These are phyloP conservation scores for Sodiomyces alkalinus DNA, from an alignment of 2,329 filamentous ascomycete genomes.

Conservation along the genomic window DNA sequence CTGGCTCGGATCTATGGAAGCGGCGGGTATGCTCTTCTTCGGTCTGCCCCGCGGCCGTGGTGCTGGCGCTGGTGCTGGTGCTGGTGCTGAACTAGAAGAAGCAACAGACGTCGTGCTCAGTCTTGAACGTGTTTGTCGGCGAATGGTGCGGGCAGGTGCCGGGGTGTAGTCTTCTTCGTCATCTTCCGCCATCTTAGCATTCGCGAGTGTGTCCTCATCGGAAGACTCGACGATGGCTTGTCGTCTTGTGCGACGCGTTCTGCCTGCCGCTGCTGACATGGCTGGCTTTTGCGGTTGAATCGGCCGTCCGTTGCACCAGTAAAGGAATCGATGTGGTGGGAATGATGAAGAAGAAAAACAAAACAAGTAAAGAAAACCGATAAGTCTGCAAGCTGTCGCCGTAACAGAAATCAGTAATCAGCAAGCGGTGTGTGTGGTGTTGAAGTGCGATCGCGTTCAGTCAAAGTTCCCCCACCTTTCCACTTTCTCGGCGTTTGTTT, in stretches of 20 bases:
- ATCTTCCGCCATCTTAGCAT: conserved; percentile 37
- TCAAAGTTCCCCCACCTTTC: conserved; percentile 6
- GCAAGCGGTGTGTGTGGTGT: neutral
- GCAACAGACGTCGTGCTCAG: conserved; percentile 28
- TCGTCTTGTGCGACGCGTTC: conserved; percentile 41
- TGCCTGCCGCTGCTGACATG: conserved; percentile 6
- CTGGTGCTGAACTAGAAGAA: conserved; percentile 22
- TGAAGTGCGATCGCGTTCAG: conserved; percentile 4
- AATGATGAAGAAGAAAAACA: conserved; percentile 2
- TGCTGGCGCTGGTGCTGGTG: conserved; percentile 16
- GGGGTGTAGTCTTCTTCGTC: conserved; percentile 70
- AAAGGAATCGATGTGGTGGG: too few relatives aligned
- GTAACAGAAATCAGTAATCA: neutral
- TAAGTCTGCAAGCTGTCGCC: neutral
- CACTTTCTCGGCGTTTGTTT: conserved; percentile 4
- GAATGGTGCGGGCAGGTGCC: conserved; percentile 42
- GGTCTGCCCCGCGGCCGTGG: conserved; percentile 21
- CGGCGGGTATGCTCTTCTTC: conserved; percentile 25
- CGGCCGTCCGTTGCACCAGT: too few relatives aligned
- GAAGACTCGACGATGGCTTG: conserved; percentile 70
- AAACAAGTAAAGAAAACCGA: neutral
- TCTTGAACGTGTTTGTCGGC: conserved; percentile 30
- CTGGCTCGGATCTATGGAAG: conserved; percentile 19
- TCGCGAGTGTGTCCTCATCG: conserved; percentile 45
- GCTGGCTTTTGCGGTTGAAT: neutral